Evolutionary conservation across 768 basidiomycete genomes (phyloP).

Genomic region (Cystofilobasidium capitatum): DNA sequence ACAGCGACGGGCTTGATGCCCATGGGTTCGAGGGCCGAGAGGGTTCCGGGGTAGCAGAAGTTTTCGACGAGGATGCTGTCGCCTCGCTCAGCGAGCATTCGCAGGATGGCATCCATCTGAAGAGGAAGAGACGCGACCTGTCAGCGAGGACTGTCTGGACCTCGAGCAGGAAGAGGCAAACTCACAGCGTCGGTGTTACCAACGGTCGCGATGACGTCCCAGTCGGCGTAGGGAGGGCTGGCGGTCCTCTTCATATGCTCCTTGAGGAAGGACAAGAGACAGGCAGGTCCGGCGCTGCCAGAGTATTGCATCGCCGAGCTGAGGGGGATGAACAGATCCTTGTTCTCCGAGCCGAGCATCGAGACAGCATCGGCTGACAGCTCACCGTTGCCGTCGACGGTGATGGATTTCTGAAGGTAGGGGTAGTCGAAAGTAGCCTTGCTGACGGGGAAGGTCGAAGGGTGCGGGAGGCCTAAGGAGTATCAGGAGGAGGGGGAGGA

Average conservation of each 20-base stretch:
- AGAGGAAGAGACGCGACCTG: not conserved
- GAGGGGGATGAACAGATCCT: slow-evolving; percentile 6
- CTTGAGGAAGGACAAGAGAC: slow-evolving; percentile 10
- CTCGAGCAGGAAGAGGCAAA: not conserved
- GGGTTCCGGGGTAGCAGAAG: slow-evolving; percentile 14
- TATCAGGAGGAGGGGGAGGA: not conserved
- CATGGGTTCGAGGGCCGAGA: slow-evolving; percentile 15
- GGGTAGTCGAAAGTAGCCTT: slow-evolving; percentile 6
- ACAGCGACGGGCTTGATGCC: slow-evolving; percentile 14
- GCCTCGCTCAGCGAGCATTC: slow-evolving; percentile 2
- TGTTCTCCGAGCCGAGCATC: not conserved
- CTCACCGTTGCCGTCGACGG: not conserved
- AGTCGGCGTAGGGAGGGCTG: slow-evolving; percentile 18
- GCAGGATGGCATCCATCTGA: slow-evolving; percentile 15
- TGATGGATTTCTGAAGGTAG: slow-evolving; percentile 13
- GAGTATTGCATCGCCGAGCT: slow-evolving; percentile 14
- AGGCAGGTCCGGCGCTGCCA: not conserved
- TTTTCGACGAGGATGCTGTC: slow-evolving; percentile 13
- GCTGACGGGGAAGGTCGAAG: slow-evolving; percentile 25
- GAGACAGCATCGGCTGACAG: not conserved
- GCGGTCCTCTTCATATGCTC: slow-evolving; percentile 1
- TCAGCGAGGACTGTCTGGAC: too few relatives aligned
- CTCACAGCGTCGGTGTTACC: slow-evolving; percentile 23
- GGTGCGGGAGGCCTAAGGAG: slow-evolving; percentile 9
- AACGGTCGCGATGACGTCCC: slow-evolving; percentile 15